Base-by-base conservation (phyloP, 179 eudicot species). In the Monotropa hypopitys region DNA sequence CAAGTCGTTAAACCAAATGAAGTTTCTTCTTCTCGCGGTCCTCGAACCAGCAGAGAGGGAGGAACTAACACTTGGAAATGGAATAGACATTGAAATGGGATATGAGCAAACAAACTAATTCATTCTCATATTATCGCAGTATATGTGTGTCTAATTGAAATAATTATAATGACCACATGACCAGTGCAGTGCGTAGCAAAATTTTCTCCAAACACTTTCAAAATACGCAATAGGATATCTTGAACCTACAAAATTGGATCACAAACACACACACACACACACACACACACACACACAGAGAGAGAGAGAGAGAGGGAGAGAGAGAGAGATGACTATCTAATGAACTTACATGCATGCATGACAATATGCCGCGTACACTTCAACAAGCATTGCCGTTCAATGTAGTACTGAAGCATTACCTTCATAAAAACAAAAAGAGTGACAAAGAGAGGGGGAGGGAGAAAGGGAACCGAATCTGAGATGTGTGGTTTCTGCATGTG, bases 341-440 rank as follows among this genome's bases (percentile, higher is more conserved):
- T 47, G 46, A 73, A 85, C 98, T 90, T 84, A 96, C 98, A 81
- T 65, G 98, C 88, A 77, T 88, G 87, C 85, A 88, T 85, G 51
- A 96, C 66, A 53, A 96, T 85, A 78, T 91, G 96, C 77, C 96
- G 85, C 33, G 89, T 86, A 78, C 99, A 93, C 85, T 96, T 96
- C 89, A 96, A 88, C 86, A 96, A 84, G 87, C 99, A 93, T 76
- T 93, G 99, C 62, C 98, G 86, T 80, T 96, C 97, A 83, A 87
- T 82, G 80, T 96, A 96, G 88, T 96, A 96, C 77, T 93, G 92
- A 84, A 96, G 87, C 87, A 93, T 85, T 76, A 89, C 86, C 97
- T 96, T 81, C 87, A 86, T 23, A 45, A 84, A 35, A 78, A 49
- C 20, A 70, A 12, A 7, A 30, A 20, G 15, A 33, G 66, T 61